These are phyloP conservation scores for Pouteria campechiana DNA, from an alignment of 179 eudicot genomes.

Conservation along the genomic window DNA sequence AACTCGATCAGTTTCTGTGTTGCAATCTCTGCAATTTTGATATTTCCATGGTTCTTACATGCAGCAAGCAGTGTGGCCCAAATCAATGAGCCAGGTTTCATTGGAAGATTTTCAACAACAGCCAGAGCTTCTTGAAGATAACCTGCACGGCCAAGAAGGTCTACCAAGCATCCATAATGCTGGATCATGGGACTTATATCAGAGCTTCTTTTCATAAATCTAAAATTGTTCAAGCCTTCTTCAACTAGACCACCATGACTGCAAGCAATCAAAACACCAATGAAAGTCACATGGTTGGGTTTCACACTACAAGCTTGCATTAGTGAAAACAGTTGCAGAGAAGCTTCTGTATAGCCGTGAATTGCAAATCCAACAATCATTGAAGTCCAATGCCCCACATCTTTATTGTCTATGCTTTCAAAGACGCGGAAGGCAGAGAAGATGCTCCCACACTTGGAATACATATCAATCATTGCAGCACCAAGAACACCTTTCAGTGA, in stretches of 20 bases:
- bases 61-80: slow-evolving; percentile 57
- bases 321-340: slow-evolving; percentile 36
- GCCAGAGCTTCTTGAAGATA: slow-evolving; percentile 50
- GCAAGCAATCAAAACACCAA: slow-evolving; percentile 68
- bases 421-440: slow-evolving; percentile 41
- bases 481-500: slow-evolving; percentile 30
- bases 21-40: slow-evolving; percentile 39
- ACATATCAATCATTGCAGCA: slow-evolving; percentile 66
- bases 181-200: slow-evolving; percentile 51
- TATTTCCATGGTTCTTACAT: slow-evolving; percentile 41
- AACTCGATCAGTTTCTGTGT: slow-evolving; percentile 38
- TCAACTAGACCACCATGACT: slow-evolving; percentile 43
- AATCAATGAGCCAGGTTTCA: slow-evolving; percentile 26
- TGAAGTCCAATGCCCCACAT: slow-evolving; percentile 69
- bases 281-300: slow-evolving; percentile 64
- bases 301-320: slow-evolving; percentile 23
- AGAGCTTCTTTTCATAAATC: slow-evolving; percentile 39
- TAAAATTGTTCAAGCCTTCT: slow-evolving; percentile 43
- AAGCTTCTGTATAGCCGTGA: slow-evolving; percentile 56
- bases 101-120: slow-evolving; percentile 28
- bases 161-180: slow-evolving; percentile 82
- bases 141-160: slow-evolving; percentile 48
- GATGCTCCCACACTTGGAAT: slow-evolving; percentile 48
- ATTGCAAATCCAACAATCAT: slow-evolving; percentile 75
- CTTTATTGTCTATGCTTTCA: slow-evolving; percentile 33